Percentiles rank a stretch among this genome's conserved stretches.
phyloP scores from a whole-genome alignment of 164 flowering plant species.

The Dillenia turbinata region DNA sequence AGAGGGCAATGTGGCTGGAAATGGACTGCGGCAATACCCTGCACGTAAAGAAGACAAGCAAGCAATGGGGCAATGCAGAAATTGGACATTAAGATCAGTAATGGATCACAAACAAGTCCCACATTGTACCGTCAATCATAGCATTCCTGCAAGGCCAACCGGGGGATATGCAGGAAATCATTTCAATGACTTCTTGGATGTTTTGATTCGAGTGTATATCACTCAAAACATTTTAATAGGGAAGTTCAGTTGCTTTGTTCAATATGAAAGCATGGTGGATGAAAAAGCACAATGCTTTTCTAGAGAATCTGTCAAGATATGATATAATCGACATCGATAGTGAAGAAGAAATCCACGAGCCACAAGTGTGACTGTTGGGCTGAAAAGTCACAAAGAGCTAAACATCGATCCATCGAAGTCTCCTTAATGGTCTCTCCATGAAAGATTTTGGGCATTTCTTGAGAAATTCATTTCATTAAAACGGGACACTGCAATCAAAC shows the following conservation, averaged over 20 bases:
- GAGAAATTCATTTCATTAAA: conserved; percentile 15
- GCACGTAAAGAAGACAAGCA: conserved; percentile 38
- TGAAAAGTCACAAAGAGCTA: conserved; percentile 15
- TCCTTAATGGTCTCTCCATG: conserved; percentile 10
- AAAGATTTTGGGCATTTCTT: conserved; percentile 19
- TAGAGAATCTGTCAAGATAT: conserved; percentile 15
- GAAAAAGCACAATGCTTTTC: conserved; percentile 12
- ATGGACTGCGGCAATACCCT: conserved; percentile 44
- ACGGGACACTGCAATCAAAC: not conserved
- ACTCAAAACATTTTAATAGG: conserved; percentile 19
- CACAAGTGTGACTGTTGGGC: conserved; percentile 20
- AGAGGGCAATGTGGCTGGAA: not conserved
- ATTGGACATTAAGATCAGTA: conserved; percentile 24
- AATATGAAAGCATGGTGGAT: conserved; percentile 15
- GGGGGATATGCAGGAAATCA: conserved; percentile 23
- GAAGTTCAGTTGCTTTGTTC: conserved; percentile 21
- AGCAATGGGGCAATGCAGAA: conserved; percentile 27
- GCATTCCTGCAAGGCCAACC: conserved; percentile 17
- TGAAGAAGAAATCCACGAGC: conserved; percentile 19
- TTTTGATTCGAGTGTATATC: conserved; percentile 24
- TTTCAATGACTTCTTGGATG: conserved; percentile 27
- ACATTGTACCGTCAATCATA: conserved; percentile 11
- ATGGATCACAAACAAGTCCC: not conserved
- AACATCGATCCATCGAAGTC: conserved; percentile 15
- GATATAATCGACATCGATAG: conserved; percentile 17